Conservation (phyloP, 257 asterid genomes). For the Coffea eugenioides region DNA sequence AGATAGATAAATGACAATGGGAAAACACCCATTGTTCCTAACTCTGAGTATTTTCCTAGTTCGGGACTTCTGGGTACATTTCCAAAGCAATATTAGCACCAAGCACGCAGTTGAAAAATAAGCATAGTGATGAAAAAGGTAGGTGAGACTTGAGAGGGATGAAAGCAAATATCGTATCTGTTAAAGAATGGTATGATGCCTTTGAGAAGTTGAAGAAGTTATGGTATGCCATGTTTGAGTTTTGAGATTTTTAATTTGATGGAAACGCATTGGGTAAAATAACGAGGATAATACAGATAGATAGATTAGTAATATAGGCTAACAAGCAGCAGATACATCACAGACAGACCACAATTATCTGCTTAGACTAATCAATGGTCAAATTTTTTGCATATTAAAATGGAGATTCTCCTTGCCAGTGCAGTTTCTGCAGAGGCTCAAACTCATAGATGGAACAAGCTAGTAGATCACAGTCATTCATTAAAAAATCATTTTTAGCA, state of each 20-base stretch:
- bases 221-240: neutral
- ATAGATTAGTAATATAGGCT: neutral
- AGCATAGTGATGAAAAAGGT: neutral
- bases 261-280: neutral
- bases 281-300: neutral
- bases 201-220: neutral
- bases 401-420: neutral
- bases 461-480: neutral
- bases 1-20: neutral
- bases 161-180: neutral
- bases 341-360: neutral
- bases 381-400: neutral
- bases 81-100: neutral
- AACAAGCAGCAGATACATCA: neutral
- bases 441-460: neutral
- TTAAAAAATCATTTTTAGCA: neutral
- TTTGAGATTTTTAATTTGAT: neutral
- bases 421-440: neutral
- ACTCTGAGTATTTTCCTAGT: too few relatives aligned
- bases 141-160: neutral
- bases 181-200: neutral
- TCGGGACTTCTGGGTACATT: neutral
- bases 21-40: neutral
- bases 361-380: slow-evolving; percentile 14
- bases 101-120: neutral